Evolutionary conservation across 2,329 filamentous ascomycete species (phyloP), one percentile per base, ranked within the genome.

Genomic region (Diaporthe eres): DNA sequence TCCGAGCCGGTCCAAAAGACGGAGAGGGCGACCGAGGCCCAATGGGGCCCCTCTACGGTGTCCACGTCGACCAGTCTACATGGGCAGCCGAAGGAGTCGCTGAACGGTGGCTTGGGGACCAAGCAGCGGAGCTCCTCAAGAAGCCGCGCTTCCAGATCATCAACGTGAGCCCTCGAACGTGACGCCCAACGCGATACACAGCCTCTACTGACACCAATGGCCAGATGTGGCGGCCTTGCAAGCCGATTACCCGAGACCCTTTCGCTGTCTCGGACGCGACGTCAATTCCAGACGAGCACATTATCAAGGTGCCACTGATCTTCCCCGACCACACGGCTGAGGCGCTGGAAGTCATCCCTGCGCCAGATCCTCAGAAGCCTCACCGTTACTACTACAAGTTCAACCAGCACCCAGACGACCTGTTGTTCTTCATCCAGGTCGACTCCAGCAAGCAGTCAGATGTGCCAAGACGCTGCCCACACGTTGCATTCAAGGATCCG

Each of bases 401-500:
- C 17, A 71, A 70, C 12, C 75, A 77, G 57, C 55, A 63, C 4
- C 77, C 77, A 6, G 57, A 78, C 28, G 77, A 78, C 55, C 72
- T 76, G 25, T 37, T 78, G 5, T 71, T 78, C n/a, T 78, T 78
- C 65, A 78, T 78, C 53, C 77, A 77, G 72, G 77, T 78, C 37
- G 77, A 78, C 53, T 76, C 74, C 34, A 65, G 74, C 72, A 79
- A 86, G 6, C 86, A 88, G 79, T 80, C 81, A 44, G 85, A 86
- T 77, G 88, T 87, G n/a, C 87, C 89, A 9, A 85, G 89, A 3
- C 82, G 89, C 25, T 86, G 88, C 25, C 87, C 89, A 44, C 90
- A 92, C 79, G 86, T 85, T 42, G 88, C 89, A 0, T 91, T 92
- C 82, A 84, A 85, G 67, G 86, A 91, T 79, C 82, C 84, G 2